Evolutionary conservation across 495 filamentous ascomycete species (phyloP).

Genomic region (Penicillium argentinense): DNA sequence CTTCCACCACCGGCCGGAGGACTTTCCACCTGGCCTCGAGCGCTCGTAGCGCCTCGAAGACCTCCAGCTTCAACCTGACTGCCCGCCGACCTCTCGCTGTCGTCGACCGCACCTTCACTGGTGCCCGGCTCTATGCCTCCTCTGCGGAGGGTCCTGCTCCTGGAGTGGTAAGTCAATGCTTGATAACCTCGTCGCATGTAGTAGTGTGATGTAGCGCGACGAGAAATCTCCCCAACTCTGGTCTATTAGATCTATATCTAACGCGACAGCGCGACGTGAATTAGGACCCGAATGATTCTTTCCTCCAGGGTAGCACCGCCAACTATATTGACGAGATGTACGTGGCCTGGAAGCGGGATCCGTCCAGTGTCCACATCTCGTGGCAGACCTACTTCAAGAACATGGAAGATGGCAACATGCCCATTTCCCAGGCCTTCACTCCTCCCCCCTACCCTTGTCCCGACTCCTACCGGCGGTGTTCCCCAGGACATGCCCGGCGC

Average conservation of each 20-base stretch:
- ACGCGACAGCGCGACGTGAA: slow-evolving; percentile 19
- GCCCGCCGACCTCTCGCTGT: slow-evolving; percentile 41
- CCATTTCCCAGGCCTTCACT: slow-evolving; percentile 92
- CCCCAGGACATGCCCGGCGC: slow-evolving; percentile 69
- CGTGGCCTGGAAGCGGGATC: slow-evolving; percentile 91
- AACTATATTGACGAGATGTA: slow-evolving; percentile 99
- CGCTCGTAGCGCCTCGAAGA: slow-evolving; percentile 41
- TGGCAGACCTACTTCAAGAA: slow-evolving; percentile 99
- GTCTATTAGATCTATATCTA: slow-evolving; percentile 30
- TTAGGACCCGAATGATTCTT: slow-evolving; percentile 88
- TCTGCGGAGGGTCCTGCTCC: slow-evolving; percentile 42
- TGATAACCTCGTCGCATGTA: slow-evolving; percentile 8
- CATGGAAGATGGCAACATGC: slow-evolving; percentile 98
- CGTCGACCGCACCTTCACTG: slow-evolving; percentile 38
- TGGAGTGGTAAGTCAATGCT: slow-evolving; percentile 36
- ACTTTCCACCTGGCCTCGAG: slow-evolving; percentile 49
- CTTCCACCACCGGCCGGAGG: slow-evolving; percentile 43
- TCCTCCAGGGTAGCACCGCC: slow-evolving; percentile 89
- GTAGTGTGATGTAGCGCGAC: slow-evolving; percentile 11
- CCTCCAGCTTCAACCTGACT: slow-evolving; percentile 47
- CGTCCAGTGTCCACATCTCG: slow-evolving; percentile 91
- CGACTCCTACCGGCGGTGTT: slow-evolving; percentile 74
- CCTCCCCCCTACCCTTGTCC: slow-evolving; percentile 90
- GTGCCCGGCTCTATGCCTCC: slow-evolving; percentile 54
- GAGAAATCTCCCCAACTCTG: background rate